These are phyloP conservation scores for Isatis tinctoria DNA, from an alignment of 345 rosid genomes.

Conservation along the genomic window DNA sequence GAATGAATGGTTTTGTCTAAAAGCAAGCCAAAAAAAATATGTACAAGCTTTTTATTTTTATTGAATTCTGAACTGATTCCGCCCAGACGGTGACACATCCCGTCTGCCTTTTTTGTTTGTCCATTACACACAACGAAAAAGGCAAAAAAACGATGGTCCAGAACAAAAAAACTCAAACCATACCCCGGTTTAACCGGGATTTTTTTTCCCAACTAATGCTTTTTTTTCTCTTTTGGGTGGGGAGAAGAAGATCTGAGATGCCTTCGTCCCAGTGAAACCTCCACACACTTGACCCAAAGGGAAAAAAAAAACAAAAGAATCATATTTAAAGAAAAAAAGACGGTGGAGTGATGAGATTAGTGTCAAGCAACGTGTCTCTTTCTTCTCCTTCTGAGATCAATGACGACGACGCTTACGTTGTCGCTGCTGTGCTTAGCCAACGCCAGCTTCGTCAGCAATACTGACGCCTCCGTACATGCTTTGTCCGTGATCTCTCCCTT, in stretches of 20 bases:
- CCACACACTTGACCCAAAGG: slow-evolving; percentile 1
- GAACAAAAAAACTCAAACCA: background rate
- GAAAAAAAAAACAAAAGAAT: slow-evolving; percentile 10
- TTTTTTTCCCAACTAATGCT: background rate
- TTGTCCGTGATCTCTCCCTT: slow-evolving; percentile 43
- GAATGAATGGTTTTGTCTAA: background rate
- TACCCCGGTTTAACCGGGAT: background rate
- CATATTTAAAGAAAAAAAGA: background rate
- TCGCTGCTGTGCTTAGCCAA: slow-evolving; percentile 71
- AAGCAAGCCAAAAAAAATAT: background rate
- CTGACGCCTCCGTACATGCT: slow-evolving; percentile 67
- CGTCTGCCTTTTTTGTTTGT: background rate
- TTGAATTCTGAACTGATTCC: slow-evolving; percentile 19
- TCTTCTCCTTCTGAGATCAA: slow-evolving; percentile 60
- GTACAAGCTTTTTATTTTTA: slow-evolving; percentile 10
- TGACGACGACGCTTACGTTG: slow-evolving; percentile 83
- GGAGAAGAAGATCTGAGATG: slow-evolving; percentile 13
- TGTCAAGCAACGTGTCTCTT: slow-evolving; percentile 27
- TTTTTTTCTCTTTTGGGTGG: background rate
- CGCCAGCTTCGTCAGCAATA: slow-evolving; percentile 68
- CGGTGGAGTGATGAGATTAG: slow-evolving; percentile 14
- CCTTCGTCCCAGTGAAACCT: slow-evolving; percentile 17
- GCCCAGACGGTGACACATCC: slow-evolving; percentile 7
- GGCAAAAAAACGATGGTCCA: background rate
- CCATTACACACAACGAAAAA: slow-evolving; percentile 5